Percentiles rank a stretch among this genome's conserved stretches.
These are phyloP conservation scores for Globisporangium paroecandrum DNA, from an alignment of 352 stramenopile genomes.

Conservation along the genomic window DNA sequence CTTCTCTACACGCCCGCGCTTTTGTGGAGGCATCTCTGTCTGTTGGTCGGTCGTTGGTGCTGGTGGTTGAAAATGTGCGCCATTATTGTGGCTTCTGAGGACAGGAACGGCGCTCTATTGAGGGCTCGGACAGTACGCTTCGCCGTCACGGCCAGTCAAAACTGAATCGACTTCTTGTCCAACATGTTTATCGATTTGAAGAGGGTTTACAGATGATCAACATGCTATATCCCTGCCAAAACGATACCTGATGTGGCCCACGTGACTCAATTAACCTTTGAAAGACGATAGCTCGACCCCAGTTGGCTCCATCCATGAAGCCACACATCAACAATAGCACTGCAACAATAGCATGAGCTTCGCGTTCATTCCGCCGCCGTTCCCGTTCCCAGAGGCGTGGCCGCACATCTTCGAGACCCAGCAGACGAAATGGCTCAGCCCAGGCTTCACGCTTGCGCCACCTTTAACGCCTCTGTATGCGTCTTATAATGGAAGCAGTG, in stretches of 20 bases:
- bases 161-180: not conserved
- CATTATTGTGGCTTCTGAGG: not conserved
- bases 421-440: constrained; percentile 50
- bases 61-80: constrained; percentile 8
- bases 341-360: constrained; percentile 22
- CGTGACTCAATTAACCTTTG: not conserved
- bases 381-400: constrained; percentile 75
- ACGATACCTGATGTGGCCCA: not conserved
- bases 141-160: constrained; percentile 9
- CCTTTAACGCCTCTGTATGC: not conserved
- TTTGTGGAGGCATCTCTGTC: constrained; percentile 31
- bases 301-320: not conserved
- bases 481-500: not conserved
- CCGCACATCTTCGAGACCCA: constrained; percentile 37
- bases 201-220: not conserved
- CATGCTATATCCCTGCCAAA: not conserved
- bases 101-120: constrained; percentile 4
- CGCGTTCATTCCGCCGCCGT: constrained; percentile 64
- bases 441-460: constrained; percentile 12
- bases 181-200: not conserved
- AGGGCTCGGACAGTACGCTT: not conserved
- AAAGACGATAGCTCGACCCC: not conserved
- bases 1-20: constrained; percentile 26
- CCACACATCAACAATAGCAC: not conserved
- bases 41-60: not conserved